phyloP scores from a whole-genome alignment of 1,139 yeast genomes.

The Pichia sp. region DNA sequence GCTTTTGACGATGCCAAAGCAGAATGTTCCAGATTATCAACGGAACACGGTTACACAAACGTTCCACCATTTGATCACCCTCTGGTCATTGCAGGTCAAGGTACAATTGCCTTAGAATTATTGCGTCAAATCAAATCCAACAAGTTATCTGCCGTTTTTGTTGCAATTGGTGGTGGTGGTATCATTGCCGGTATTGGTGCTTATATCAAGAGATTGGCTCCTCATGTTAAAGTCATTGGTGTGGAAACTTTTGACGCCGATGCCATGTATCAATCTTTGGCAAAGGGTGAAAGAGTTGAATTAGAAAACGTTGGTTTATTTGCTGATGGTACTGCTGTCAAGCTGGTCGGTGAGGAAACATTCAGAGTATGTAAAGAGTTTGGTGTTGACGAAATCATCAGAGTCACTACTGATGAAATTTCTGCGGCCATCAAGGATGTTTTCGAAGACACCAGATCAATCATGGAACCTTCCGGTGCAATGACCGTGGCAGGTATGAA shows the following conservation, averaged over 20 bases:
- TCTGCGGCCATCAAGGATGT: conserved; percentile 97
- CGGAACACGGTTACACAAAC: conserved; percentile 67
- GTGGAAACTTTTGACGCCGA: conserved; percentile 96
- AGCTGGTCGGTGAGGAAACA: conserved; percentile 81
- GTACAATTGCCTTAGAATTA: conserved; percentile 90
- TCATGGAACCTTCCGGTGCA: conserved; percentile 97
- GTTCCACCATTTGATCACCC: conserved; percentile 99
- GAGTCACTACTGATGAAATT: conserved; percentile 87
- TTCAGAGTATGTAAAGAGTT: conserved; percentile 65
- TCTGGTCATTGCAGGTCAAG: conserved; percentile 98
- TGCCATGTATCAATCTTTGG: conserved; percentile 72
- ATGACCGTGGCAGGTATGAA: conserved; percentile 91
- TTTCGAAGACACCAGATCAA: conserved; percentile 89
- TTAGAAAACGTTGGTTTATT: conserved; percentile 83
- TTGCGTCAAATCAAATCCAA: conserved; percentile 77
- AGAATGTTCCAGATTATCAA: conserved; percentile 70
- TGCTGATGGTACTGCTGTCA: conserved; percentile 99
- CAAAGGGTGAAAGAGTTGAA: conserved; percentile 43
- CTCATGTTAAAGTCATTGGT: conserved; percentile 90
- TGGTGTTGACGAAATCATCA: conserved; percentile 80
- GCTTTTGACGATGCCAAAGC: conserved; percentile 90
- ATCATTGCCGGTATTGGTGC: conserved; percentile 85
- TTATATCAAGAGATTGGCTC: conserved; percentile 91
- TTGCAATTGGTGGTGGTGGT: conserved; percentile 98
- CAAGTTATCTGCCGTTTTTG: conserved; percentile 77